Evolutionary conservation across 177 flowering plant genomes (phyloP).

Genomic region (Vitis hybrid): DNA sequence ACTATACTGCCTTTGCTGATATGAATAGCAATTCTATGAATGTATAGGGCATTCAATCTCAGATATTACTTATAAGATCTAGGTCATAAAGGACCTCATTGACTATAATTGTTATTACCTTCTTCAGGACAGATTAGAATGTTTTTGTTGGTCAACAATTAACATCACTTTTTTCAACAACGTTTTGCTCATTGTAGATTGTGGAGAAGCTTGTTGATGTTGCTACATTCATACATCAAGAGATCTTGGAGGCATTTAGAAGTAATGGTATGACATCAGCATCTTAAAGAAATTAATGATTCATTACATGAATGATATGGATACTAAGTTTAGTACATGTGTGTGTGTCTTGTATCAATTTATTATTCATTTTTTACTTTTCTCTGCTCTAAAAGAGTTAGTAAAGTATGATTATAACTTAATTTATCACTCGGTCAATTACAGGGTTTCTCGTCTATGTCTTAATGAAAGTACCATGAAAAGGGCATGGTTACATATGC

Average conservation of each 20-base stretch:
- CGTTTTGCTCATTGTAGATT: constrained; percentile 44
- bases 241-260: constrained; percentile 60
- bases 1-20: background rate
- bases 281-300: background rate
- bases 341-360: background rate
- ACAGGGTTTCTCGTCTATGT: too few relatives aligned
- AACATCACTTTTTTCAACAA: background rate
- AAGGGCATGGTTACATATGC: too few relatives aligned
- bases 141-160: background rate
- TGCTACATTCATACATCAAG: constrained; percentile 60
- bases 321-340: background rate
- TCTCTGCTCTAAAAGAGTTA: background rate
- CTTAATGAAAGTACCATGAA: too few relatives aligned
- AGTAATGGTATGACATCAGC: constrained; percentile 32
- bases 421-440: too few relatives aligned
- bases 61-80: background rate
- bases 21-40: background rate
- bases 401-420: too few relatives aligned
- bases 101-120: background rate
- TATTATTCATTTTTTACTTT: background rate
- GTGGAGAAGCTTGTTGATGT: constrained; percentile 84
- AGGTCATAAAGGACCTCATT: too few relatives aligned
- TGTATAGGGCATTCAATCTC: background rate
- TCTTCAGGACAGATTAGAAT: background rate
- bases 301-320: background rate